These are phyloP conservation scores for Baorangia bicolor DNA, from an alignment of 768 basidiomycete species.

Conservation along the genomic window DNA sequence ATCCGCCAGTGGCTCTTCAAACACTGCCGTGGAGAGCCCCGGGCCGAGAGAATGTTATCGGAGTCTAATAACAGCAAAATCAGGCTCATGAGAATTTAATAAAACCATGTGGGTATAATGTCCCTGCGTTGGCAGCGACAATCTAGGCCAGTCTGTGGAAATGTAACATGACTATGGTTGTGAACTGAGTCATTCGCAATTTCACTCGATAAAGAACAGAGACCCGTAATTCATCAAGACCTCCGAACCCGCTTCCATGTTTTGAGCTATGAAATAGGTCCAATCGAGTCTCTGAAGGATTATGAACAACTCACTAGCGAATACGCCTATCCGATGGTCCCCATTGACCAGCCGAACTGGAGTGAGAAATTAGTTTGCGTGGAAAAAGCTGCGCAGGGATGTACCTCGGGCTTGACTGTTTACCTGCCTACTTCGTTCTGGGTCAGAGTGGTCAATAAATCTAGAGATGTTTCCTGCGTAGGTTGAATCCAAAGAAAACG, in stretches of 20 bases:
- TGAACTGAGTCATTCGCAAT: not conserved
- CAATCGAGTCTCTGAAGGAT: not conserved
- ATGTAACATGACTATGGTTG: not conserved
- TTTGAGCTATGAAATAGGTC: constrained; percentile 31
- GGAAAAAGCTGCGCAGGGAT: constrained; percentile 5
- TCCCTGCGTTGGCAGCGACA: not conserved
- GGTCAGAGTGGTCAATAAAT: constrained; percentile 60
- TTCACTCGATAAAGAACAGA: constrained; percentile 39
- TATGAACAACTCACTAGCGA: constrained; percentile 13
- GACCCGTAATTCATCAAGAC: constrained; percentile 60
- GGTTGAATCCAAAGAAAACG: constrained; percentile 51
- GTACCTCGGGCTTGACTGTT: constrained; percentile 52
- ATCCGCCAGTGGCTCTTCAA: not conserved
- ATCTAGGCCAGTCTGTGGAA: not conserved
- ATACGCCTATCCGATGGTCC: constrained; percentile 66
- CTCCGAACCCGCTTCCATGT: constrained; percentile 45
- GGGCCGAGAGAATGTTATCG: not conserved
- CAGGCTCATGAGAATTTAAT: constrained; percentile 1
- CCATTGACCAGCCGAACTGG: constrained; percentile 61
- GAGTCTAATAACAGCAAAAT: not conserved
- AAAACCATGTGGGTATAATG: not conserved
- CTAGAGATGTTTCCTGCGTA: constrained; percentile 61
- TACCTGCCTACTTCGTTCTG: constrained; percentile 13
- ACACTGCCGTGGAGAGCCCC: not conserved
- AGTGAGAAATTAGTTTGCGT: constrained; percentile 1